These are phyloP conservation scores for Phaeosphaeria sp. DNA, from an alignment of 2,329 filamentous ascomycete genomes.

Conservation along the genomic window DNA sequence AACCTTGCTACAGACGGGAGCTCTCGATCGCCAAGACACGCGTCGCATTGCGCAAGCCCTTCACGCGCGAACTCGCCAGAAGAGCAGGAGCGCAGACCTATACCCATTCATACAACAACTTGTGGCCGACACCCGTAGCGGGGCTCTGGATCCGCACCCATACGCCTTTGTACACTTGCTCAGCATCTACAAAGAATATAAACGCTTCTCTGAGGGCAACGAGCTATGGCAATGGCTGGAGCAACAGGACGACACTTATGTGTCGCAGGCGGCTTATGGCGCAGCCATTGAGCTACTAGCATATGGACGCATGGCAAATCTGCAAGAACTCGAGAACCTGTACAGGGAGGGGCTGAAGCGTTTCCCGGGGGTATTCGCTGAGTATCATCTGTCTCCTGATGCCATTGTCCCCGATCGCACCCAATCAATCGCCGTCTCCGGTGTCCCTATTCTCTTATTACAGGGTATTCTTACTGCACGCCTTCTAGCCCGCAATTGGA, in stretches of 20 bases:
- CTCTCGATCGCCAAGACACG: conserved; percentile 29
- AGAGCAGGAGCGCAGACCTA: conserved; percentile 10
- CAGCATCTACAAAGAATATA: conserved; percentile 54
- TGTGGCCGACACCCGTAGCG: conserved; percentile 48
- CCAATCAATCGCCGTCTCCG: conserved; percentile 36
- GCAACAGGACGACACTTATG: conserved; percentile 49
- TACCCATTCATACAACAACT: conserved; percentile 47
- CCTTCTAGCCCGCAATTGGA: conserved; percentile 54
- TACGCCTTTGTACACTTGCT: conserved; percentile 55
- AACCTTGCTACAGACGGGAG: conserved; percentile 14
- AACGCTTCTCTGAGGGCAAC: conserved; percentile 46
- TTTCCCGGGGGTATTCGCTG: conserved; percentile 55
- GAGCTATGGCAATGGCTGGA: conserved; percentile 58
- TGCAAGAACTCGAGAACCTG: conserved; percentile 54
- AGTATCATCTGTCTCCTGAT: conserved; percentile 56
- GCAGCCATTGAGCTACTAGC: conserved; percentile 58
- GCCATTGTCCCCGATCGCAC: conserved; percentile 55
- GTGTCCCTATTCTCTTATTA: conserved; percentile 52
- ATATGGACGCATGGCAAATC: conserved; percentile 44
- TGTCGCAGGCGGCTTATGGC: conserved; percentile 55
- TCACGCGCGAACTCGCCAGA: conserved; percentile 42
- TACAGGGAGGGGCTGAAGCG: conserved; percentile 54
- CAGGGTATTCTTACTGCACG: conserved; percentile 58
- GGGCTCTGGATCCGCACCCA: conserved; percentile 44
- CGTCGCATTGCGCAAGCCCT: conserved; percentile 45